These are phyloP conservation scores for grape (Vitis vinifera) DNA, from an alignment of 164 flowering plant genomes.

Conservation along the genomic window ASM3070453v1 NC_081808.1:8468501-8469000, in stretches of 20 bases:
- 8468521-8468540: constrained; percentile 1
- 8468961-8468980: background rate
- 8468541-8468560: constrained; percentile 7
- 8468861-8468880: constrained; percentile 9
- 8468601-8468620: constrained; percentile 1
- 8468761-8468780: constrained; percentile 11
- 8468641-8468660: constrained; percentile 11
- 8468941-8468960: constrained; percentile 9
- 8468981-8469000: background rate
- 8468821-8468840: background rate
- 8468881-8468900: background rate
- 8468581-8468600: constrained; percentile 9
- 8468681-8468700: background rate
- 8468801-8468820: background rate
- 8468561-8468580: constrained; percentile 6
- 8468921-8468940: constrained; percentile 2
- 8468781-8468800: background rate
- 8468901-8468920: background rate
- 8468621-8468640: constrained; percentile 5
- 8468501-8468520: constrained; percentile 5
- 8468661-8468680: background rate
- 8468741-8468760: background rate
- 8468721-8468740: background rate
- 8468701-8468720: background rate
- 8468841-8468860: constrained; percentile 1